A percentile compares a stretch with the other conserved stretches of the same genome.
Conservation (phyloP, 768 basidiomycete genomes). For the Macrolepiota dolichaula region DNA sequence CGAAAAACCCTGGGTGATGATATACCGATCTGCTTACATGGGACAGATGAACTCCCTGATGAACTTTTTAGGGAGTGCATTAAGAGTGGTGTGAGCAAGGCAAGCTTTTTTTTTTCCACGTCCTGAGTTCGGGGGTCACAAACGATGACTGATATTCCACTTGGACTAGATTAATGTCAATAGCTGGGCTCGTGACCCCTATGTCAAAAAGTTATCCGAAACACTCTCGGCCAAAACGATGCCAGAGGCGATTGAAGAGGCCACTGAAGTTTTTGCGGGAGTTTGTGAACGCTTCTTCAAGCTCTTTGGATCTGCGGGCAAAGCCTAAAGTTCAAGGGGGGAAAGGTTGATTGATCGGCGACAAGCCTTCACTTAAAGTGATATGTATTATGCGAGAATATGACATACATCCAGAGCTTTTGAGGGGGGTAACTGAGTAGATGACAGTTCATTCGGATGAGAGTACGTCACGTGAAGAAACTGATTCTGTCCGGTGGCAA, state of each 20-base stretch:
- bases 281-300: conserved; percentile 39
- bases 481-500: neutral
- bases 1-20: conserved; percentile 30
- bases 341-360: neutral
- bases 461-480: neutral
- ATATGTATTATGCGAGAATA: neutral
- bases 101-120: conserved; percentile 8
- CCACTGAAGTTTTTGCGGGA: conserved; percentile 37
- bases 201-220: conserved; percentile 31
- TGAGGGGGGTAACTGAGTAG: neutral
- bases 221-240: conserved; percentile 33
- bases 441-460: no score
- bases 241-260: conserved; percentile 43
- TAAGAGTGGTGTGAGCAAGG: conserved; percentile 43
- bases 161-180: conserved; percentile 39
- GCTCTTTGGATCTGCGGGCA: conserved; percentile 39
- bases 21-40: conserved; percentile 40
- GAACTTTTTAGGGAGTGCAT: conserved; percentile 43
- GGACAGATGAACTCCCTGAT: conserved; percentile 43
- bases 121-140: neutral
- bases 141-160: neutral
- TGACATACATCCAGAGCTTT: neutral
- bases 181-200: conserved; percentile 43
- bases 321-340: conserved; percentile 21
- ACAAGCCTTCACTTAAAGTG: neutral